Evolutionary conservation across 106 monocot species (phyloP).

Genomic region (Allium fistulosum): DNA sequence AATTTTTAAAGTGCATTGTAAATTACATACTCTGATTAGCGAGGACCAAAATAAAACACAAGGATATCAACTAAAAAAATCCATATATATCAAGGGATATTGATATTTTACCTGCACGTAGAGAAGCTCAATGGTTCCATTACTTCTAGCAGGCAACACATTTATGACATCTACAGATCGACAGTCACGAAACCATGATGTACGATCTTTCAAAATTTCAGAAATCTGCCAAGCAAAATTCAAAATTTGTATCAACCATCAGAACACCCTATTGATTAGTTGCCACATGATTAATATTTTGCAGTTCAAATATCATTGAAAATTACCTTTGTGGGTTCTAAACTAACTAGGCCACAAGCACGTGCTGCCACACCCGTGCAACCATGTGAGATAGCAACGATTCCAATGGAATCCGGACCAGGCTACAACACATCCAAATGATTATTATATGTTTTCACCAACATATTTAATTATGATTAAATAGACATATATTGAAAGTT

Average conservation of each 20-base stretch:
- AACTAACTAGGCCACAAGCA: slow-evolving; percentile 58
- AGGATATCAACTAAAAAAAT: too few relatives aligned
- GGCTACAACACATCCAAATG: slow-evolving; percentile 27
- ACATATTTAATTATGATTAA: background rate
- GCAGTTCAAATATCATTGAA: background rate
- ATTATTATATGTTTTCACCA: background rate
- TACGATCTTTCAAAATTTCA: slow-evolving; percentile 60
- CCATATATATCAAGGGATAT: too few relatives aligned
- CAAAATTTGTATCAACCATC: slow-evolving; percentile 1
- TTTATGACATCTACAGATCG: slow-evolving; percentile 56
- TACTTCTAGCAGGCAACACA: slow-evolving; percentile 38
- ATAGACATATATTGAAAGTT: background rate
- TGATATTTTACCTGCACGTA: slow-evolving; percentile 57
- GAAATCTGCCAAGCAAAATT: slow-evolving; percentile 32
- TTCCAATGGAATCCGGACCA: slow-evolving; percentile 88
- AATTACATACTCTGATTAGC: too few relatives aligned
- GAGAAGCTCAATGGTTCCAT: slow-evolving; percentile 62
- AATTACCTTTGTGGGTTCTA: slow-evolving; percentile 55
- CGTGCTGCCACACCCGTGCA: slow-evolving; percentile 83
- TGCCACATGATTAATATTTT: too few relatives aligned
- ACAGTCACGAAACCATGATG: slow-evolving; percentile 57
- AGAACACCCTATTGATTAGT: too few relatives aligned
- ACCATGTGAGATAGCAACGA: slow-evolving; percentile 73
- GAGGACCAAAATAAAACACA: too few relatives aligned
- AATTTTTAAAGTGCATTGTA: too few relatives aligned